Base-by-base conservation (phyloP, 2,329 filamentous ascomycete species). In the Rhinocladiella similis region DNA sequence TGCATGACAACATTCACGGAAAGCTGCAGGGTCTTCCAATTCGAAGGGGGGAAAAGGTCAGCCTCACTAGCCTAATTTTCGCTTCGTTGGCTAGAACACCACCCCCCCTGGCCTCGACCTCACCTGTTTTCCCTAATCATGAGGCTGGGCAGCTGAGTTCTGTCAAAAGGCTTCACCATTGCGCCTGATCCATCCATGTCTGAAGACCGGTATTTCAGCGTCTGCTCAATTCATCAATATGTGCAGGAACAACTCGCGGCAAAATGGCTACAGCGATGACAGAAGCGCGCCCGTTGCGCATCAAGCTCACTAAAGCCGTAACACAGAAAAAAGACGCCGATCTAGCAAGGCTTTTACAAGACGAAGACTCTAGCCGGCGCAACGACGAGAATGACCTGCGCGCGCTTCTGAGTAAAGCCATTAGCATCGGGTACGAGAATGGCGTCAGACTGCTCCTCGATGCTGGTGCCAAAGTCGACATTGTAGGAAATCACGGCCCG, bases 391-490 rank as follows among this genome's bases (percentile, higher is more conserved):
- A 45, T 29, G 43, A 57, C 39, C 39, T 57, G 14, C 50, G 49
- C 19, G 25, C 43, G n/a, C 18, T 50, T 3, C 45, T 57, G 18
- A 46, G 36, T 5, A 57, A 53, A 39, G 58, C 58, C 12, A 38
- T 56, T 3, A 47, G 29, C 12, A 43, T 51, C 25, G 59, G 59
- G 4, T 48, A 56, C 18, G 50, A 54, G n/a, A 29, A 35, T 29
- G 49, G 47, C 13, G 54, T 58, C 20, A 49, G 47, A 20, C 36
- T 60, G 7, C 66, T 78, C 9, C 67, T 78, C n/a, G 56, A 63
- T 3, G 61, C 68, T 16, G 72, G 73, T 22, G 74, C 74, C 3
- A 70, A 71, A 50, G 68, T 70, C 13, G 71, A 77, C 33, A 68
- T 68, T 20, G 52, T 61, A 13, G 60, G 57, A 0, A 49, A 50